phyloP scores from a whole-genome alignment of 306 rosid species.

The Dalbergia cochinchinensis region DNA sequence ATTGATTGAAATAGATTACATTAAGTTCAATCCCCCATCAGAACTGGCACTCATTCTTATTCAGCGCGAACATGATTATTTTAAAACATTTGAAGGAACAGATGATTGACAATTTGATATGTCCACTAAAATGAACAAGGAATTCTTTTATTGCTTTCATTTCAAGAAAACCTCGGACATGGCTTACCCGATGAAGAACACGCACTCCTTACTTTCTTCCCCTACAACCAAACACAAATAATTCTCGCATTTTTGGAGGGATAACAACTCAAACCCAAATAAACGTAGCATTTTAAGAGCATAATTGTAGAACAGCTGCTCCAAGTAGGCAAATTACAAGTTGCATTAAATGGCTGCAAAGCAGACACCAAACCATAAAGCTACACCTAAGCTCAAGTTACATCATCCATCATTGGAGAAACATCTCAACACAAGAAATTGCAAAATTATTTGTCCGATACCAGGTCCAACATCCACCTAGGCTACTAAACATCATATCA shows the following conservation, averaged over 20 bases:
- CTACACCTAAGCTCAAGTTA: slow-evolving; percentile 64
- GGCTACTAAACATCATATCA: slow-evolving; percentile 49
- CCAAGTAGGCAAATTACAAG: slow-evolving; percentile 52
- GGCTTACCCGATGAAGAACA: too few species aligned
- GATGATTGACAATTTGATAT: too few species aligned
- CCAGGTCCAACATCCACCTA: slow-evolving; percentile 58
- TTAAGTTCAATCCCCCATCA: too few species aligned
- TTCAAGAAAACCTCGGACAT: too few species aligned
- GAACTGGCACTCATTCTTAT: too few species aligned
- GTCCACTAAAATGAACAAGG: too few species aligned
- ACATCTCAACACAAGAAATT: slow-evolving; percentile 54
- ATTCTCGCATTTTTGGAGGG: background rate
- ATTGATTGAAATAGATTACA: too few species aligned
- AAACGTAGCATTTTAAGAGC: slow-evolving; percentile 13
- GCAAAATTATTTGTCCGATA: slow-evolving; percentile 59
- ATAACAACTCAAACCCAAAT: slow-evolving; percentile 3
- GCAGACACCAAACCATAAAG: slow-evolving; percentile 53
- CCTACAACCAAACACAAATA: too few species aligned
- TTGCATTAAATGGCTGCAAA: slow-evolving; percentile 43
- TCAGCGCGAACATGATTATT: too few species aligned
- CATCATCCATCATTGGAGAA: slow-evolving; percentile 54
- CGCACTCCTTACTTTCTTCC: too few species aligned
- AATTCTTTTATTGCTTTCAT: too few species aligned
- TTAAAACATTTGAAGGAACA: too few species aligned
- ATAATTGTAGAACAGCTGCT: slow-evolving; percentile 27